Evolutionary conservation across 306 rosid genomes (phyloP), one percentile per base, ranked within the genome.

Genomic region (Casuarina cunninghamiana): DNA sequence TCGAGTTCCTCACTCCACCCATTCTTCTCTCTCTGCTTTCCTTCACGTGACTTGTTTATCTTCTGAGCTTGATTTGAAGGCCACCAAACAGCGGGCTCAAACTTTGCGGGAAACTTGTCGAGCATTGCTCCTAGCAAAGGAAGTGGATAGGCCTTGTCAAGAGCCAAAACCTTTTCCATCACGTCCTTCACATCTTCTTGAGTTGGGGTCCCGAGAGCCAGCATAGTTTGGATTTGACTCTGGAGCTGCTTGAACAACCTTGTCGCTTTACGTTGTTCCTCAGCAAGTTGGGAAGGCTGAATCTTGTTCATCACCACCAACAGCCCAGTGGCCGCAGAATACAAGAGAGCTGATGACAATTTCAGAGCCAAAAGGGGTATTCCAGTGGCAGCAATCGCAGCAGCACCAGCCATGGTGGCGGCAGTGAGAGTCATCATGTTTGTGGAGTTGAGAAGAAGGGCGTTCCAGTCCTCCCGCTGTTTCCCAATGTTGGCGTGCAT

Each of bases 81-180:
- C 98, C 96, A 93, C 98, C 98, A 91, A 44, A 69, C 82, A 16
- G 98, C 97, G 2, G 93, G 93, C 72, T 90, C 91, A 38, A 76
- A 83, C 1, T 74, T 82, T 10, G 73, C 10, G 0, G 97, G 98
- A 55, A 80, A 90, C 55, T 93, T 93, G 16, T 91, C 96, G 49
- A 91, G 83, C 98, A 26, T 26, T 0, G 32, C 32, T 13, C 98
- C 98, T 4, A 93, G 78, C 32, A 93, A 19, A 0, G 97, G 93
- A 81, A 93, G 96, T 10, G 98, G 98, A 80, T 80, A 91, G 1
- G 96, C 98, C 79, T 51, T 86, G 83, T 93, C 98, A 1, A 93
- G 82, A 0, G 92, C 90, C 79, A 93, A 77, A 62, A 91, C 85
- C 71, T 79, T 89, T 19, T 84, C 88, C 84, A 86, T 82, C 41